Evolutionary conservation across 805 yeast genomes (phyloP).

Genomic region (Yarrowia bubula): DNA sequence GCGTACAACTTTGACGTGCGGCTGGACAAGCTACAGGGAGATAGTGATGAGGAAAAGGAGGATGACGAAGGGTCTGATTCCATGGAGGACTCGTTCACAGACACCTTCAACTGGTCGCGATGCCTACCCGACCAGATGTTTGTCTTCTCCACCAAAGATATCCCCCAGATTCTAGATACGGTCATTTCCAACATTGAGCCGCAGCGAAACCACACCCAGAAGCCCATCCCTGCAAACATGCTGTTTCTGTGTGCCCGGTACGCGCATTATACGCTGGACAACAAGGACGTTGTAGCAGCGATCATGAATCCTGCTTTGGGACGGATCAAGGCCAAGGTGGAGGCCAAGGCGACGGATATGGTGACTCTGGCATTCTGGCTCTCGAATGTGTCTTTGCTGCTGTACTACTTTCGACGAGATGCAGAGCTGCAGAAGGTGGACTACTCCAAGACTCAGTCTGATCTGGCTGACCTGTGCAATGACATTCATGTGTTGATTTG

Average conservation of each 20-base stretch:
- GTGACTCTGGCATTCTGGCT: constrained; percentile 77
- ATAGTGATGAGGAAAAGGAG: constrained; percentile 30
- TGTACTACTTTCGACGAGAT: constrained; percentile 73
- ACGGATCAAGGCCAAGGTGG: constrained; percentile 39
- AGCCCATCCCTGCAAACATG: constrained; percentile 46
- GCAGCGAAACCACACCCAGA: constrained; percentile 39
- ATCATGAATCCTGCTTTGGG: constrained; percentile 39
- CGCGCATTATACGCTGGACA: constrained; percentile 40
- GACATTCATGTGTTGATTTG: constrained; percentile 39
- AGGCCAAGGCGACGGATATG: constrained; percentile 41
- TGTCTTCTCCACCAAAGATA: constrained; percentile 40
- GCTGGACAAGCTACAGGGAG: constrained; percentile 29
- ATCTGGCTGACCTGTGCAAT: constrained; percentile 36
- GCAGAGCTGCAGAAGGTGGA: constrained; percentile 43
- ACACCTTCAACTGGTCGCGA: constrained; percentile 44
- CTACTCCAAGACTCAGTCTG: constrained; percentile 33
- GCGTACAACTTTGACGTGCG: constrained; percentile 39
- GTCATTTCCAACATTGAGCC: constrained; percentile 42
- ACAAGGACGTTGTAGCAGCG: constrained; percentile 36
- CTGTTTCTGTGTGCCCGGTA: constrained; percentile 44
- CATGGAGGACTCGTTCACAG: constrained; percentile 16
- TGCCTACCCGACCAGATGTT: constrained; percentile 44
- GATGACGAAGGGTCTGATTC: constrained; percentile 26
- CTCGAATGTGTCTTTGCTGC: constrained; percentile 69
- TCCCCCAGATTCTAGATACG: constrained; percentile 42